These are phyloP conservation scores for Ceratobasidium sp. DNA, from an alignment of 1,284 basidiomycete species.

Conservation along the genomic window DNA sequence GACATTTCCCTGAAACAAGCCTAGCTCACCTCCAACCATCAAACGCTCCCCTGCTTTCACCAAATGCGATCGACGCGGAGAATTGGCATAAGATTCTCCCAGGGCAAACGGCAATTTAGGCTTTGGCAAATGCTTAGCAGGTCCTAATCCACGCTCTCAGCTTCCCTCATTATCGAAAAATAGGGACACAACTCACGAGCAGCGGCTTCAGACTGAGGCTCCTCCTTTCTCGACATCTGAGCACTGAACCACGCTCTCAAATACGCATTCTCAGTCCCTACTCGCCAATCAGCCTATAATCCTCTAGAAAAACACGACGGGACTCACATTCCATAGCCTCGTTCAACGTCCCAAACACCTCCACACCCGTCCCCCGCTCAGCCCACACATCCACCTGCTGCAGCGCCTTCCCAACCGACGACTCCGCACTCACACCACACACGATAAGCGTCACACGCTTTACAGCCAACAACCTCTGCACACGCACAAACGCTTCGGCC, in stretches of 20 bases:
- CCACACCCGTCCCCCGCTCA: constrained; percentile 75
- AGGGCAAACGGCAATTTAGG: constrained; percentile 57
- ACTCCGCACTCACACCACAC: constrained; percentile 81
- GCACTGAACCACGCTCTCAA: constrained; percentile 79
- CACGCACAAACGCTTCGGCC: constrained; percentile 93
- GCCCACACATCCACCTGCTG: constrained; percentile 81
- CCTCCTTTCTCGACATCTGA: constrained; percentile 50
- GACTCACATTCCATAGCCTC: constrained; percentile 94
- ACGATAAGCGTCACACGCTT: constrained; percentile 89
- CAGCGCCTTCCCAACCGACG: constrained; percentile 77
- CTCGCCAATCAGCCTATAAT: neutral
- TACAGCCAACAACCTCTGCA: constrained; percentile 84
- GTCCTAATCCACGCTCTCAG: constrained; percentile 53
- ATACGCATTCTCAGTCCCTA: constrained; percentile 92
- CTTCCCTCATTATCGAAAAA: constrained; percentile 50
- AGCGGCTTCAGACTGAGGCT: constrained; percentile 43
- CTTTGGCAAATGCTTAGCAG: constrained; percentile 49
- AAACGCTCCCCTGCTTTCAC: constrained; percentile 82
- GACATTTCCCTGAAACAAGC: neutral
- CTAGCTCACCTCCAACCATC: constrained; percentile 67
- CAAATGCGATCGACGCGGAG: constrained; percentile 81
- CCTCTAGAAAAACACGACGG: constrained; percentile 29
- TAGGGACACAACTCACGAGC: constrained; percentile 51
- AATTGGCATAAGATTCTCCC: constrained; percentile 74
- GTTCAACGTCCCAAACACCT: constrained; percentile 86